Conservation (phyloP, 1,284 basidiomycete species). For the Microbotryum silenes-acaulis region DNA sequence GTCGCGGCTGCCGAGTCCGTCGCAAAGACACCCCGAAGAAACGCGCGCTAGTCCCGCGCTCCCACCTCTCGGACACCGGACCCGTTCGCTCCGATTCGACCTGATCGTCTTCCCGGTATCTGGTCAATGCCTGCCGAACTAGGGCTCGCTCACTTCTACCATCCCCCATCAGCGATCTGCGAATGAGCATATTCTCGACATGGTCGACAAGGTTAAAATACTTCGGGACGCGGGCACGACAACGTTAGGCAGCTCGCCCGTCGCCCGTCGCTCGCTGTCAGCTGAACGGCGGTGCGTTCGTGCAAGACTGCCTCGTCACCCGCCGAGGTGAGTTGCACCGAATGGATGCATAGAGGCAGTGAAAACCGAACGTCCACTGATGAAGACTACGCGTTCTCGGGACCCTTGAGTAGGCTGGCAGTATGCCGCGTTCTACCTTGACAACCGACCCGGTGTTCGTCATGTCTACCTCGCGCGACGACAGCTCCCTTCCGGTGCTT, state of each 20-base stretch:
- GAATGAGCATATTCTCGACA: too few species aligned
- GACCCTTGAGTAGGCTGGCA: conserved; percentile 41
- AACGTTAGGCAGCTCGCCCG: neutral
- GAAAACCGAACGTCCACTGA: neutral
- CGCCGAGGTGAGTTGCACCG: conserved; percentile 39
- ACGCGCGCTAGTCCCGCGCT: too few species aligned
- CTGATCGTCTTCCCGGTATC: too few species aligned
- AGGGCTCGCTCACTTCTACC: too few species aligned
- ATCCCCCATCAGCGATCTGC: too few species aligned
- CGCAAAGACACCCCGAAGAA: too few species aligned
- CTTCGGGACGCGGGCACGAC: neutral
- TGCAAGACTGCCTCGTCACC: conserved; percentile 45
- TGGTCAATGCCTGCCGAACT: too few species aligned
- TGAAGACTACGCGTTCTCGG: too few species aligned
- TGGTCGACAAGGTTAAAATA: neutral
- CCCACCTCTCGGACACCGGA: too few species aligned
- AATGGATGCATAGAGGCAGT: neutral
- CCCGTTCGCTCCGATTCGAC: too few species aligned
- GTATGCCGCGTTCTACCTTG: conserved; percentile 44
- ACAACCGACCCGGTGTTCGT: conserved; percentile 36
- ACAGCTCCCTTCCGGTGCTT: conserved; percentile 32
- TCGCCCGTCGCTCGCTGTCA: conserved; percentile 13
- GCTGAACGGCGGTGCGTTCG: conserved; percentile 47
- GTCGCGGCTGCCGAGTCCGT: too few species aligned
- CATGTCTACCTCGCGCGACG: conserved; percentile 42